Evolutionary conservation across 345 rosid genomes (phyloP), one percentile per base, ranked within the genome.

Genomic region (Syzygium oleosum): DNA sequence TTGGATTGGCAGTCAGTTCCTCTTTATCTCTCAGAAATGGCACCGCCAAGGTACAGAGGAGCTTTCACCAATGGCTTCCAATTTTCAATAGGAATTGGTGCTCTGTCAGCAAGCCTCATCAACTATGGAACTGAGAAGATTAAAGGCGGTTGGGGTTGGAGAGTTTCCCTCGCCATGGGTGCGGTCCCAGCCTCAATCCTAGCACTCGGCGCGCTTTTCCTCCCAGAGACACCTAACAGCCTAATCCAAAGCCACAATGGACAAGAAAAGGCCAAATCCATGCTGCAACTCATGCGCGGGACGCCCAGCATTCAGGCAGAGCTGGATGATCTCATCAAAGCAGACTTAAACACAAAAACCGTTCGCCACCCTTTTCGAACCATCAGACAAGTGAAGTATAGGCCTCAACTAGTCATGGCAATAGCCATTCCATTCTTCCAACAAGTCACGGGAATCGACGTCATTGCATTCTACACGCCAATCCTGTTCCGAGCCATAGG

Each of bases 21-120:
- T 6, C 59, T 95, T 4, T 95, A 97, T 51, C 95, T 95, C 68
- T 95, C 97, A 1, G 96, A 97, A 89, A 95, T 97, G 98, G 99
- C 98, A 12, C 97, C 97, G 4, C 92, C 97, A 5, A 92, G 88
- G 89, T 88, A 91, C 90, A 93, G 98, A 92, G 99, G 98, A 92
- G 95, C 96, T 51, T 87, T 97, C 90, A 97, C 91, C 91, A 94
- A 89, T 73, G 98, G 98, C 51, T 95, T 97, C 88, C 96, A 97
- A 84, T 90, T 93, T 17, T 90, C 97, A 34, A 55, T 95, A 16
- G 94, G 93, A 29, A 88, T 97, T 21, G 99, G 99, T 1, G 94
- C 88, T 5, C 87, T 97, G 7, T 56, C 90, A 1, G 96, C 99
- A 12, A 94, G 93, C 87, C 23, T 94, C 10, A 91, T 93, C 16